Base-by-base conservation (phyloP, 306 rosid genomes). In the Medicago ruthenica region DNA sequence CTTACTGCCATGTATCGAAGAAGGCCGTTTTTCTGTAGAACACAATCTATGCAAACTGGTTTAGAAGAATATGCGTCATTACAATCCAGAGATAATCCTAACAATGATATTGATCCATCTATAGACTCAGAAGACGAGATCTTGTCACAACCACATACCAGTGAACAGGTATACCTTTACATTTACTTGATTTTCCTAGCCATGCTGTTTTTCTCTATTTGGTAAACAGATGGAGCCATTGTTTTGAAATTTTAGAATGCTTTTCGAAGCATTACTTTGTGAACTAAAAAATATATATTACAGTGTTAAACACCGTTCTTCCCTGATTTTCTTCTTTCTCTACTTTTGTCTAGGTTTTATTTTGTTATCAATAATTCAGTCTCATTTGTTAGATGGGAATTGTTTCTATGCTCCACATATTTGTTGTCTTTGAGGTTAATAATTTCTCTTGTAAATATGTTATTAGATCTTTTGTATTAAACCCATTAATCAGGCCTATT, bases 21-120 rank as follows among this genome's bases (percentile, higher is more conserved):
- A 68, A 79, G 76, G 62, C 74, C 61, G 0, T 60, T 53, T 37
- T 61, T 68, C 68, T 41, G 59, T 24, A 67, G 72, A 79, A 41
- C 63, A 12, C 70, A 67, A 37, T 79, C 80, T 22, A 36, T 79
- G 76, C 36, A 42, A 0, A 54, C 78, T 61, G 72, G 82, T 72
- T 62, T 85, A 48, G 73, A 79, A 67, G 80, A 61, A 74, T 82
- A 78, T 82, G 75, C 80, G 72, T 59, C 77, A 4, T 45, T 79
- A 6, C 73, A 48, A 20, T 66, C 58, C 8, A 72, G 66, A 79
- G 42, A 80, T 45, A 71, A 82, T 76, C 70, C 75, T 22, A 40
- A 22, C 44, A 75, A 72, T 11, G 75, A 72, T 61, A 70, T 45
- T 68, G 67, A 82, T 79, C 57, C 80, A 75, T 59, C 67, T 79